Base-by-base conservation (phyloP, 2,329 filamentous ascomycete species). In the Ilyonectria robusta region DNA sequence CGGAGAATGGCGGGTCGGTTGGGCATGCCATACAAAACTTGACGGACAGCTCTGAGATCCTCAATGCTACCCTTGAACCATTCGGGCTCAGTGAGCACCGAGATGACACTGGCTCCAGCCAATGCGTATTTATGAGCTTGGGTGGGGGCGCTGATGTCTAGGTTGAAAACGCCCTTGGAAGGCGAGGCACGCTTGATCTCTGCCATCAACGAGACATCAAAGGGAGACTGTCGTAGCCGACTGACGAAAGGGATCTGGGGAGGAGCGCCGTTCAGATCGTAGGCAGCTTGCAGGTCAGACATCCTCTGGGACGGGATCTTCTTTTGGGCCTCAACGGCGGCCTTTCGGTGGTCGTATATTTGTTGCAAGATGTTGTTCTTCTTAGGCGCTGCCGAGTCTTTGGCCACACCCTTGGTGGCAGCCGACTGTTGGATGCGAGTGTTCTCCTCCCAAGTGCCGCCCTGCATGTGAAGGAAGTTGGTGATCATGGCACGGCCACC, bases 61-160 rank as follows among this genome's bases (percentile, higher is more conserved):
- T 99, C 95, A 67, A 99, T 95, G 81, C 93, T 97, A 54, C 96
- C 96, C 83, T 98, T 98, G 86, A 99, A 99, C 96, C 96, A 99
- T 78, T 98, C 93, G 0, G 97, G 96, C 81, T 99, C 96, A 0
- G 96, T 99, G 53, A 99, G 88, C n/a, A 99, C 96, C 1, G 96
- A 98, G 72, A 99, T 99, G 44, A 97, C 94, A 78, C 95, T 98
- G 54, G 96, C 96, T 15, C 96, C 97, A 7, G 96, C 95, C 58
- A 96, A 87, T 10, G 97, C 96, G 80, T 99, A 99, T 72, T 92
- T 94, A 70, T 91, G 91, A 47, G 97, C 96, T 81, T 99, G 96
- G 6, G 92, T 90, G 26, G 96, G 94, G 10, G 96, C 96, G 75
- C 93, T 96, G 23, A 95, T 93, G 29, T 94, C 90, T 2, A 97